These are phyloP conservation scores for Erodium moschatum DNA, from an alignment of 441 rosid genomes.

Conservation along the genomic window DNA sequence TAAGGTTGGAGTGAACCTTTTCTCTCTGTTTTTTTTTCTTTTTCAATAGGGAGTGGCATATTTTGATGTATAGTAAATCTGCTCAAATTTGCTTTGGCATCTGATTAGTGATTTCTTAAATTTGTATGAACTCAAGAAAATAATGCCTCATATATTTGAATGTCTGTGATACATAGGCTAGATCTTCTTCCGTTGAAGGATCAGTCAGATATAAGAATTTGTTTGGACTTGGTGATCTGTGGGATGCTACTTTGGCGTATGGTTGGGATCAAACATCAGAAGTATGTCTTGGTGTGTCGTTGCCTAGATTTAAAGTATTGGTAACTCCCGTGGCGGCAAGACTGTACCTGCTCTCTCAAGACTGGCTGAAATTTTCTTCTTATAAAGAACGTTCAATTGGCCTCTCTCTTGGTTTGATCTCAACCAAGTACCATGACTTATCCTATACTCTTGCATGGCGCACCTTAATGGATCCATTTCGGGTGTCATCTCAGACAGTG, in stretches of 20 bases:
- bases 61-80: background rate
- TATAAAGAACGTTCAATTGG: conserved; percentile 74
- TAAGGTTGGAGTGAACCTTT: background rate
- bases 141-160: conserved; percentile 15
- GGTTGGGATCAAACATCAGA: conserved; percentile 72
- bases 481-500: conserved; percentile 41
- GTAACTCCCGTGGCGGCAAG: conserved; percentile 58
- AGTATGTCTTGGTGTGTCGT: conserved; percentile 62
- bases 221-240: conserved; percentile 83
- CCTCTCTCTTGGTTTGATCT: conserved; percentile 69
- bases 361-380: conserved; percentile 76
- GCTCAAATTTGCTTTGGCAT: background rate
- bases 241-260: conserved; percentile 78
- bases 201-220: conserved; percentile 66
- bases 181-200: conserved; percentile 75
- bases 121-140: background rate
- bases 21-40: background rate
- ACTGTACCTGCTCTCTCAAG: conserved; percentile 66
- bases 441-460: conserved; percentile 71
- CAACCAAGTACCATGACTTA: conserved; percentile 61
- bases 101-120: background rate
- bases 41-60: background rate
- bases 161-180: conserved; percentile 38
- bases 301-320: conserved; percentile 65
- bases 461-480: conserved; percentile 70